Evolutionary conservation across 345 rosid species (phyloP).

Genomic region (Crucihimalaya himalaica): DNA sequence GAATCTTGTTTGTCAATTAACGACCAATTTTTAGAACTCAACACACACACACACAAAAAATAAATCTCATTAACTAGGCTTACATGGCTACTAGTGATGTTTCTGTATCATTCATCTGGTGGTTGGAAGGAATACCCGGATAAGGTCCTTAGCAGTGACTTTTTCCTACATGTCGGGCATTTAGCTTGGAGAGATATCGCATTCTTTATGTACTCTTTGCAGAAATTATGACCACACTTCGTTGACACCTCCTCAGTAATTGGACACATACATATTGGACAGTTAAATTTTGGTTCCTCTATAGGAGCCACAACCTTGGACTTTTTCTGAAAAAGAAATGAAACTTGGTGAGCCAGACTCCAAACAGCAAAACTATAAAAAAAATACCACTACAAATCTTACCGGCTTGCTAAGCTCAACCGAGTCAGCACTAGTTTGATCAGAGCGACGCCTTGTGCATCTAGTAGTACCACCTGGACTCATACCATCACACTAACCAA

Average conservation of each 20-base stretch:
- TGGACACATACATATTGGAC: constrained; percentile 91
- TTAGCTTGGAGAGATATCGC: constrained; percentile 61
- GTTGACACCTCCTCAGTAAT: constrained; percentile 77
- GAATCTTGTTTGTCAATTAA: constrained; percentile 2
- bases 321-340: constrained; percentile 21
- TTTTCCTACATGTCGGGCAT: constrained; percentile 94
- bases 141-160: constrained; percentile 59
- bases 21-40: neutral
- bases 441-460: constrained; percentile 18
- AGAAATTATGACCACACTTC: constrained; percentile 96
- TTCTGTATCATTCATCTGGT: constrained; percentile 44
- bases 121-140: constrained; percentile 89
- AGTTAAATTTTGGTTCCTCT: constrained; percentile 72
- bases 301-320: constrained; percentile 48
- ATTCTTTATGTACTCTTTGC: constrained; percentile 64
- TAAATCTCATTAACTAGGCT: neutral
- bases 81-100: constrained; percentile 32
- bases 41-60: neutral
- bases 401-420: constrained; percentile 24
- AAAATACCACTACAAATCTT: neutral
- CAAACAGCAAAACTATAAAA: constrained; percentile 1
- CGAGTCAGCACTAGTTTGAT: constrained; percentile 20
- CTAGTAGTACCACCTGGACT: constrained; percentile 18
- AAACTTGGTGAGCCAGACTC: constrained; percentile 3
- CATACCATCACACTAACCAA: constrained; percentile 22